Evolutionary conservation across 768 basidiomycete genomes (phyloP).

Genomic region (Leccinum obscurum): DNA sequence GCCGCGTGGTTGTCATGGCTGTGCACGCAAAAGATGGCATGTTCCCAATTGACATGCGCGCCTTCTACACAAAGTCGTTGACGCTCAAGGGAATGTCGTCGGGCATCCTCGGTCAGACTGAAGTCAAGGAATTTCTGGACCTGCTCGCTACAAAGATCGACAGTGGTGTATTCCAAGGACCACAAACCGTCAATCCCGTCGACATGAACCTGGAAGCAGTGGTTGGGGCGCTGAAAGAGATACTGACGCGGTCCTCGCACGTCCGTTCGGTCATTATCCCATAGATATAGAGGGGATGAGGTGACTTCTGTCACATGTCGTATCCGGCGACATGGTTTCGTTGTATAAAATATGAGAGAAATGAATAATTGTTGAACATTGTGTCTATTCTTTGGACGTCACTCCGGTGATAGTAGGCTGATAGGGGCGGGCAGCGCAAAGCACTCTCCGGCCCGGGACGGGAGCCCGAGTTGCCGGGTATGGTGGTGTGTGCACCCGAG

Average conservation of each 20-base stretch:
- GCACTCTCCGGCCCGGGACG: too few species aligned
- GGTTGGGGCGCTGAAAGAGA: conserved; percentile 21
- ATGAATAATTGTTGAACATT: neutral
- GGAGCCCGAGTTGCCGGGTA: too few species aligned
- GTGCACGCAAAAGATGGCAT: conserved; percentile 34
- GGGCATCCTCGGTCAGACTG: conserved; percentile 19
- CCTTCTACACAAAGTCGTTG: conserved; percentile 32
- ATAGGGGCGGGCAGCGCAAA: too few species aligned
- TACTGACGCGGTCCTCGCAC: conserved; percentile 30
- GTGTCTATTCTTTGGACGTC: too few species aligned
- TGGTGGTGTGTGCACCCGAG: too few species aligned
- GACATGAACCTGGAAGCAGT: conserved; percentile 24
- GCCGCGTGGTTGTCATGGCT: conserved; percentile 37
- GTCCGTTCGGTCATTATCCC: conserved; percentile 33
- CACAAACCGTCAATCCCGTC: conserved; percentile 25
- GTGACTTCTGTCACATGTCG: neutral
- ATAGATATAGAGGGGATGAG: neutral
- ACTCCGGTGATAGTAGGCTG: too few species aligned
- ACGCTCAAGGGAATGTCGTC: conserved; percentile 35
- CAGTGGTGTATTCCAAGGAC: conserved; percentile 27
- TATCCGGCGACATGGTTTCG: neutral
- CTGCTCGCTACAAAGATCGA: conserved; percentile 33
- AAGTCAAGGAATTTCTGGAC: conserved; percentile 32
- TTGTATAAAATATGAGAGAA: neutral
- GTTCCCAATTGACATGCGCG: conserved; percentile 33